Evolutionary conservation across 345 rosid species (phyloP), one percentile per base, ranked within the genome.

Genomic region (Linum tenue): DNA sequence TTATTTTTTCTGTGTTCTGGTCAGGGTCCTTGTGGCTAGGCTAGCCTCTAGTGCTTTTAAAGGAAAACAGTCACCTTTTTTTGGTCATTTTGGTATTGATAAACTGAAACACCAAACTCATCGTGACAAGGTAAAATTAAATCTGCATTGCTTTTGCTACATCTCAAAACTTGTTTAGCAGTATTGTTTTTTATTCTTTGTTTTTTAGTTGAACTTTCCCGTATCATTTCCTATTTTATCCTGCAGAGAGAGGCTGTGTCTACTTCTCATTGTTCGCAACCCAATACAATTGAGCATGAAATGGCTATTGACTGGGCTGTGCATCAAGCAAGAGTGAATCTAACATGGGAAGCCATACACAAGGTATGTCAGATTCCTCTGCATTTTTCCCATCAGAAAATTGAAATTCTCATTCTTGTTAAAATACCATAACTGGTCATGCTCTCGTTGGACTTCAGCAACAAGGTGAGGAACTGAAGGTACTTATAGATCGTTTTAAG

Each of bases 201-300:
- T 57, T 62, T 38, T 37, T 50, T 39, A 15, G 44, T 55, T n/a
- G n/a, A n/a, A n/a, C n/a, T n/a, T n/a, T n/a, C n/a, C n/a, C n/a
- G n/a, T n/a, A 56, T 62, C 55, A 16, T 17, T 42, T 37, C 17
- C 36, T 22, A 35, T 56, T 50, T 7, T 60, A 4, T 64, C 37
- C n/a, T 63, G 63, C 77, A 95, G 99, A 84, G 78, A 77, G 86
- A 83, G 67, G 86, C 91, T 1, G 83, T 89, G 63, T 81, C 96
- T 76, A 88, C 94, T 59, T 87, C 99, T 39, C 99, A 87, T 81
- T 85, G 83, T 72, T 80, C 96, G 73, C 97, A 95, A 73, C 85
- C 90, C 14, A 95, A 95, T 74, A 87, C 85, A 38, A 64, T 91
- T 72, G 97, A 85, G 75, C 89, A 75, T 79, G 96, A 91, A 41